phyloP scores from a whole-genome alignment of 805 yeast genomes.

The Teunomyces pallodes region DNA sequence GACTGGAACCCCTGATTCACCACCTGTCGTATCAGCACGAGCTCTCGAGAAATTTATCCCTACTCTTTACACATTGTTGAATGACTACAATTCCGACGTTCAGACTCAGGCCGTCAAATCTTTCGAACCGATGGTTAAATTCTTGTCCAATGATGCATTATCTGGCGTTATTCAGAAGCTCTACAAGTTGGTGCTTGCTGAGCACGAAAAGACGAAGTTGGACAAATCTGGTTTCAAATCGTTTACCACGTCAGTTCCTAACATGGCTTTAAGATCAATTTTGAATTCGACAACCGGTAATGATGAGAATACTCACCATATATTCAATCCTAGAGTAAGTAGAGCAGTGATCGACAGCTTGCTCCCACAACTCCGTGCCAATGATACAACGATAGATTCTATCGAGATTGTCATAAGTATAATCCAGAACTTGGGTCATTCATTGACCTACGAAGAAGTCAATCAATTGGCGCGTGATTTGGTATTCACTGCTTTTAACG shows the following conservation, averaged over 20 bases:
- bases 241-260: slow-evolving; percentile 49
- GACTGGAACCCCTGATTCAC: slow-evolving; percentile 16
- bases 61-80: slow-evolving; percentile 43
- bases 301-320: background rate
- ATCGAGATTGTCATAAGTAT: slow-evolving; percentile 62
- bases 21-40: slow-evolving; percentile 3
- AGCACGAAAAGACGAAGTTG: slow-evolving; percentile 14
- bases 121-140: slow-evolving; percentile 45
- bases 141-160: slow-evolving; percentile 28
- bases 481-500: slow-evolving; percentile 36
- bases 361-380: slow-evolving; percentile 35
- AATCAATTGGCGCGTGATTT: slow-evolving; percentile 24
- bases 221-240: slow-evolving; percentile 16
- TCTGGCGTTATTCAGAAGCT: slow-evolving; percentile 29
- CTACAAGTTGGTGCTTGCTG: slow-evolving; percentile 18
- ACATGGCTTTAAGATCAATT: slow-evolving; percentile 50
- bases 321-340: slow-evolving; percentile 15
- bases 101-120: slow-evolving; percentile 71
- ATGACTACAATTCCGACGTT: slow-evolving; percentile 68
- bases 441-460: slow-evolving; percentile 37
- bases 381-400: slow-evolving; percentile 47
- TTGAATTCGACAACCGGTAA: slow-evolving; percentile 18
- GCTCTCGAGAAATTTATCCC: slow-evolving; percentile 26
- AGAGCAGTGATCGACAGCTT: slow-evolving; percentile 34
- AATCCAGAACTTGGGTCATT: slow-evolving; percentile 47